phyloP scores from a whole-genome alignment of 805 yeast genomes.

The Kuraishia capsulata region DNA sequence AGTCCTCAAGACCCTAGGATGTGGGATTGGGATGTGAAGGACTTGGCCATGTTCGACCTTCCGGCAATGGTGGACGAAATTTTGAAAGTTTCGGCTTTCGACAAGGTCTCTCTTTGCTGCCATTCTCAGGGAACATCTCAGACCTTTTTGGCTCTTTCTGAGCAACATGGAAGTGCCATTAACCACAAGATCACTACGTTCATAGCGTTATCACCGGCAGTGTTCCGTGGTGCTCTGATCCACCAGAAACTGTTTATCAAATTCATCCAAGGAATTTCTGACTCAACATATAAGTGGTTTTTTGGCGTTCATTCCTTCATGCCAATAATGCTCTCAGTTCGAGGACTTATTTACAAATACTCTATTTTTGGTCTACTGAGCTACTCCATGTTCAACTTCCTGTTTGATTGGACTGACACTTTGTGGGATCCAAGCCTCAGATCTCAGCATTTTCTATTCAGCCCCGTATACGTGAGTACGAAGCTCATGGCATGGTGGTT shows the following conservation, averaged over 20 bases:
- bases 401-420: constrained; percentile 80
- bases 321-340: constrained; percentile 59
- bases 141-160: constrained; percentile 58
- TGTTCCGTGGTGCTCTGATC: constrained; percentile 74
- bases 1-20: constrained; percentile 36
- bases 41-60: constrained; percentile 72
- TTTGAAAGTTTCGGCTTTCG: constrained; percentile 25
- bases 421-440: constrained; percentile 66
- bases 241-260: constrained; percentile 52
- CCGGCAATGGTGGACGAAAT: constrained; percentile 65
- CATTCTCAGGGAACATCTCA: constrained; percentile 96
- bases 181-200: constrained; percentile 56
- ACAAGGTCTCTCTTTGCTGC: constrained; percentile 54
- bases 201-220: constrained; percentile 83
- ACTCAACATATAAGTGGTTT: constrained; percentile 32
- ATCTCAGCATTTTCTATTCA: constrained; percentile 70
- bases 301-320: constrained; percentile 78
- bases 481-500: constrained; percentile 93
- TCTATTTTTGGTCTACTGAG: constrained; percentile 55
- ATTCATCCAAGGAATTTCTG: constrained; percentile 47
- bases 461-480: constrained; percentile 77
- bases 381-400: constrained; percentile 75
- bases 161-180: constrained; percentile 29
- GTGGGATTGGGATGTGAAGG: constrained; percentile 95
- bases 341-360: constrained; percentile 38